These are phyloP conservation scores for Penicillium bialowiezense DNA, from an alignment of 495 filamentous ascomycete genomes.

Conservation along the genomic window DNA sequence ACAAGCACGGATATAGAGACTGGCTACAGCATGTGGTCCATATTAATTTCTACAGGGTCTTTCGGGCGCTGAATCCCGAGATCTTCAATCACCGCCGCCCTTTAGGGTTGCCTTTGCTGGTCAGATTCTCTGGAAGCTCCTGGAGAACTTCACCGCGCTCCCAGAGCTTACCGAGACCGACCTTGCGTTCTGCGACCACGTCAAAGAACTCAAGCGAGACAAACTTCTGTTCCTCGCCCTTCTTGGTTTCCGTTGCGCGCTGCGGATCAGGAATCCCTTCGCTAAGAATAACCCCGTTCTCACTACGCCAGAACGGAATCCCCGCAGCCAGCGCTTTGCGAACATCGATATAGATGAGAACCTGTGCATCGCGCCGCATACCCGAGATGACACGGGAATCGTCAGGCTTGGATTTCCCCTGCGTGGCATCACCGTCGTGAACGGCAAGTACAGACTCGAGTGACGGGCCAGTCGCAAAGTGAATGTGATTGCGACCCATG, in stretches of 20 bases:
- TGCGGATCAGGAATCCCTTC: slow-evolving; percentile 36
- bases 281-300: slow-evolving; percentile 71
- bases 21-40: too few relatives aligned
- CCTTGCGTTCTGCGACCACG: slow-evolving; percentile 56
- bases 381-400: slow-evolving; percentile 66
- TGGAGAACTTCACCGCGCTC: slow-evolving; percentile 58
- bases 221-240: slow-evolving; percentile 23
- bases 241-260: slow-evolving; percentile 1
- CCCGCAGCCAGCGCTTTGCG: slow-evolving; percentile 57
- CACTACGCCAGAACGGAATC: slow-evolving; percentile 80
- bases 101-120: slow-evolving; percentile 34
- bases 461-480: slow-evolving; percentile 73
- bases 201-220: slow-evolving; percentile 44
- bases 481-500: slow-evolving; percentile 84
- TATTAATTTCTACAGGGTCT: background rate
- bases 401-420: slow-evolving; percentile 7
- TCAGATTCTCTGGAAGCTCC: slow-evolving; percentile 40
- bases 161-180: slow-evolving; percentile 62
- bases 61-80: background rate
- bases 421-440: slow-evolving; percentile 12
- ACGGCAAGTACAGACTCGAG: slow-evolving; percentile 27
- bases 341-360: slow-evolving; percentile 80
- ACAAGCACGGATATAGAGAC: too few relatives aligned
- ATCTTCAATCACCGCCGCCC: slow-evolving; percentile 14
- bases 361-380: slow-evolving; percentile 75